Percentiles rank a stretch among this genome's conserved stretches.
These are phyloP conservation scores for Nematodospora valgi DNA, from an alignment of 805 yeast species.

Conservation along the genomic window DNA sequence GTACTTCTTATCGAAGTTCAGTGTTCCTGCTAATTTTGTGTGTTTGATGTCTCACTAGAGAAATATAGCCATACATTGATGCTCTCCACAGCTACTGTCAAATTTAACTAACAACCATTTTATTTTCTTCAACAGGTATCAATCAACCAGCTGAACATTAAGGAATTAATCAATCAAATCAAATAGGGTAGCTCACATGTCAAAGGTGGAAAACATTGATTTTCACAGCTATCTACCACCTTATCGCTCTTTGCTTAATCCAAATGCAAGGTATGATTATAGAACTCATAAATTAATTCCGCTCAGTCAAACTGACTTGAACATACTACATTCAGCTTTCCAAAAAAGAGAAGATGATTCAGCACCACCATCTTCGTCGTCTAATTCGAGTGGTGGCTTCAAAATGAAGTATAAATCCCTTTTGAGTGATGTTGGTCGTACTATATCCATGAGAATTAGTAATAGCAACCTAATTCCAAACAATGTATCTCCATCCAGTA, in stretches of 20 bases:
- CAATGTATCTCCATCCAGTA: slow-evolving; percentile 3
- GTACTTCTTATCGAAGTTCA: no score
- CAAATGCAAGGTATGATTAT: slow-evolving; percentile 50
- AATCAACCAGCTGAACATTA: no score
- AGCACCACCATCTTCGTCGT: neutral
- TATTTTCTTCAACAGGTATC: no score
- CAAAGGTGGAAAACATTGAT: slow-evolving; percentile 14
- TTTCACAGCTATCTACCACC: slow-evolving; percentile 43
- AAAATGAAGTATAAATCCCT: slow-evolving; percentile 49
- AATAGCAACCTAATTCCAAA: slow-evolving; percentile 13
- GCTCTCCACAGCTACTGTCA: no score
- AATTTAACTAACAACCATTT: no score
- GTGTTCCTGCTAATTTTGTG: no score
- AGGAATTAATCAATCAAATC: no score
- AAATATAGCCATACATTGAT: no score
- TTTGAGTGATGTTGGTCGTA: slow-evolving; percentile 45
- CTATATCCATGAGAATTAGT: slow-evolving; percentile 33
- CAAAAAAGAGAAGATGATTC: slow-evolving; percentile 5
- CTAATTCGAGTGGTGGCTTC: slow-evolving; percentile 12
- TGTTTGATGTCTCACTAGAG: no score
- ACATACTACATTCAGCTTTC: slow-evolving; percentile 9
- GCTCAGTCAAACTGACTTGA: slow-evolving; percentile 31
- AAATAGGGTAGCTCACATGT: no score
- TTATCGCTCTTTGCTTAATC: slow-evolving; percentile 50
- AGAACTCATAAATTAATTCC: slow-evolving; percentile 42